phyloP scores from a whole-genome alignment of 1,284 basidiomycete species.

The Hypsizygus ulmarius region DNA sequence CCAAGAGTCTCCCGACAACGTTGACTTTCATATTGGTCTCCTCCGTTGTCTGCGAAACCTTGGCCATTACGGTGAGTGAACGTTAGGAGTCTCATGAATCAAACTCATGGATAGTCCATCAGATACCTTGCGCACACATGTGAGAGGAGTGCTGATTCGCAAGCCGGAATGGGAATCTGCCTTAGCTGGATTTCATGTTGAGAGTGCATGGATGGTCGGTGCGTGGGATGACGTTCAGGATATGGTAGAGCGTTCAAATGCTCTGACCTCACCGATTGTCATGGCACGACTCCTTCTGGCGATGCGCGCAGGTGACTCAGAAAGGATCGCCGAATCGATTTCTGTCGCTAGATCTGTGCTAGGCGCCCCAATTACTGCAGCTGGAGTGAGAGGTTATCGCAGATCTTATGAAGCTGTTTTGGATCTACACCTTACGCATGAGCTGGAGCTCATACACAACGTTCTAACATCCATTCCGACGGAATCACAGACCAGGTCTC shows the following conservation, averaged over 20 bases:
- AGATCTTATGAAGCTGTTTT: constrained; percentile 86
- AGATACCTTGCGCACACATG: constrained; percentile 97
- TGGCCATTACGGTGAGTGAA: constrained; percentile 89
- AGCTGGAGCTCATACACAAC: constrained; percentile 78
- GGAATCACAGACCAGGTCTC: constrained; percentile 35
- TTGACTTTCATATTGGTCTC: constrained; percentile 88
- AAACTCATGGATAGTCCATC: background rate
- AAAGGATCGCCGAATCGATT: constrained; percentile 51
- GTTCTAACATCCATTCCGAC: constrained; percentile 37
- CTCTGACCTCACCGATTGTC: constrained; percentile 62
- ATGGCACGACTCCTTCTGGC: constrained; percentile 84
- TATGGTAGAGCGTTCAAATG: constrained; percentile 51
- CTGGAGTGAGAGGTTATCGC: constrained; percentile 78
- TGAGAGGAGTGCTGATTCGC: constrained; percentile 84
- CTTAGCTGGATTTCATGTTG: constrained; percentile 84
- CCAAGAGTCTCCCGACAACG: constrained; percentile 87
- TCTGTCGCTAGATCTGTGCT: constrained; percentile 72
- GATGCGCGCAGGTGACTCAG: constrained; percentile 58
- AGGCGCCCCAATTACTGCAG: constrained; percentile 80
- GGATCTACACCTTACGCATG: constrained; percentile 86
- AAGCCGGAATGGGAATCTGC: constrained; percentile 83
- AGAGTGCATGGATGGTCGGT: constrained; percentile 94
- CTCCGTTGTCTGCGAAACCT: constrained; percentile 91
- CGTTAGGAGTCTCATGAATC: too few species aligned
- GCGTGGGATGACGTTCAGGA: constrained; percentile 84